These are phyloP conservation scores for Podosphaera aphanis DNA, from an alignment of 2,329 filamentous ascomycete genomes.

Conservation along the genomic window DNA sequence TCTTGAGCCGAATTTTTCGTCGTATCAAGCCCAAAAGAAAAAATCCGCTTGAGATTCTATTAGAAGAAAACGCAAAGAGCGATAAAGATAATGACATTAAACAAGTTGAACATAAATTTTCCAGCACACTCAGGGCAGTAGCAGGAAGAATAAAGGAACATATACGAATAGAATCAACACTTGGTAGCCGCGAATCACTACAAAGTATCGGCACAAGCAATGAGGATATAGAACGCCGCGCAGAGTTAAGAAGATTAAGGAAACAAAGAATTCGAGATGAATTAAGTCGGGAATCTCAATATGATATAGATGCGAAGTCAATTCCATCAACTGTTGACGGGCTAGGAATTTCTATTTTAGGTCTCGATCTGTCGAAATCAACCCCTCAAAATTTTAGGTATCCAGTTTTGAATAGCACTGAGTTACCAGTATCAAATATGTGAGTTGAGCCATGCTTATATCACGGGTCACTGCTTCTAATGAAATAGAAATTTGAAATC, in stretches of 20 bases:
- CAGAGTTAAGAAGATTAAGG: conserved; percentile 30
- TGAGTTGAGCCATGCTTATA: neutral
- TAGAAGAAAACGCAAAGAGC: conserved; percentile 5
- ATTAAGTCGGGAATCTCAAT: conserved; percentile 23
- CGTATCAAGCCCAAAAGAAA: conserved; percentile 2
- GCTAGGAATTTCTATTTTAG: conserved; percentile 4
- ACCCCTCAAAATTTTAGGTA: conserved; percentile 2
- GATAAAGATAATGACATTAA: conserved; percentile 17
- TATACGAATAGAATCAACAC: conserved; percentile 21
- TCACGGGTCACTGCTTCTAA: neutral
- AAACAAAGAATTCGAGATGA: conserved; percentile 34
- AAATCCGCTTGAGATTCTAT: conserved; percentile 3
- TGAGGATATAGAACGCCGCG: conserved; percentile 29
- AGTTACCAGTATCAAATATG: neutral
- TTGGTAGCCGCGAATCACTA: conserved; percentile 19
- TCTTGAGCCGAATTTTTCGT: neutral
- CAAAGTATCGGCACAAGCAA: conserved; percentile 24
- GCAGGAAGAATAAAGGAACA: conserved; percentile 18
- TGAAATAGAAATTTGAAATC: conserved; percentile 1
- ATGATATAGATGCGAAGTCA: conserved; percentile 17
- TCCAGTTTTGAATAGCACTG: conserved; percentile 1
- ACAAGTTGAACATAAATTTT: conserved; percentile 20
- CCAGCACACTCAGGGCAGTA: conserved; percentile 22
- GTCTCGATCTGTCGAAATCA: conserved; percentile 2
- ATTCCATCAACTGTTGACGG: conserved; percentile 4